Evolutionary conservation across 164 flowering plant genomes (phyloP).

Genomic region (Vitis cinerea): DNA sequence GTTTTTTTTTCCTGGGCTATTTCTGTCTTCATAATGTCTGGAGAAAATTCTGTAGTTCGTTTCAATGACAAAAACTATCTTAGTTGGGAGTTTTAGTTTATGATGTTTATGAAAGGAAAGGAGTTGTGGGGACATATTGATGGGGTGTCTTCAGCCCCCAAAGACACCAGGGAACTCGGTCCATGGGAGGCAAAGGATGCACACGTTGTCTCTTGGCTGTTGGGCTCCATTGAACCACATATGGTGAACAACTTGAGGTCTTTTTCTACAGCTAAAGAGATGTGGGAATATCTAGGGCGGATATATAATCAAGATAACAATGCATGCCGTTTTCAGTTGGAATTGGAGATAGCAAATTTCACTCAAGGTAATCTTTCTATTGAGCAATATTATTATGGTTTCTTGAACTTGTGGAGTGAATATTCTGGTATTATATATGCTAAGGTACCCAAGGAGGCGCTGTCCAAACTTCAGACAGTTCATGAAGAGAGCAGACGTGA

Average conservation of each 20-base stretch:
- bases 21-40: too few species aligned
- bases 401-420: conserved; percentile 5
- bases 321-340: conserved; percentile 5
- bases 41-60: too few species aligned
- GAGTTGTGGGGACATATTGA: conserved; percentile 12
- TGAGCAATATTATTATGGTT: conserved; percentile 6
- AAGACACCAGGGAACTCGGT: neutral
- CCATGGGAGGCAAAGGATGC: conserved; percentile 2
- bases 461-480: neutral
- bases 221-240: conserved; percentile 3
- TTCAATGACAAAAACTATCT: too few species aligned
- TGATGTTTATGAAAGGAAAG: conserved; percentile 13
- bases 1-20: too few species aligned
- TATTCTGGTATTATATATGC: neutral
- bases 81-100: neutral
- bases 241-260: conserved; percentile 4
- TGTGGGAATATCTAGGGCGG: conserved; percentile 1
- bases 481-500: too few species aligned
- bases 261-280: neutral
- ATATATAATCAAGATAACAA: conserved; percentile 10
- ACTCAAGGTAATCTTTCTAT: conserved; percentile 1
- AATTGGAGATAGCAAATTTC: conserved; percentile 9
- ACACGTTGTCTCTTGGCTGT: too few species aligned
- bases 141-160: conserved; percentile 3
- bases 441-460: neutral